Percentiles rank a stretch among this genome's conserved stretches.
Conservation (phyloP, 2,329 filamentous ascomycete species). For the Colletotrichum sp. region DNA sequence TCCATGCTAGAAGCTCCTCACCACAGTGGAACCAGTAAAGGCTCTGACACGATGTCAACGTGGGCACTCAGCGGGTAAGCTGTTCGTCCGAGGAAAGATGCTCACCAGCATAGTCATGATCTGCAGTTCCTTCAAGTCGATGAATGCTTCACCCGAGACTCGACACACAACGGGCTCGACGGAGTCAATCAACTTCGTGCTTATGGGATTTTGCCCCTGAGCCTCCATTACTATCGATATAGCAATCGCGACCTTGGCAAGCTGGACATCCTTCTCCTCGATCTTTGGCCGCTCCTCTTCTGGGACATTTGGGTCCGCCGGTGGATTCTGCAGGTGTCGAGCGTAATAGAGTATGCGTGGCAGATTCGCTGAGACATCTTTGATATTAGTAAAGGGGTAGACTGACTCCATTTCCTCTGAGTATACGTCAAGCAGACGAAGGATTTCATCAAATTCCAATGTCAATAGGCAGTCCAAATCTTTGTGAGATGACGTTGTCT, state of each 20-base stretch:
- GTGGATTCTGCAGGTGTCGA: not conserved
- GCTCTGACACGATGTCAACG: constrained; percentile 28
- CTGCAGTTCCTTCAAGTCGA: constrained; percentile 38
- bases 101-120: constrained; percentile 34
- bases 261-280: constrained; percentile 31
- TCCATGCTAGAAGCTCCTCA: constrained; percentile 54
- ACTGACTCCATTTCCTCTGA: constrained; percentile 44
- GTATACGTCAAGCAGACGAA: constrained; percentile 37
- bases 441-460: constrained; percentile 27
- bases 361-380: constrained; percentile 27
- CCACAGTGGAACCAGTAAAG: constrained; percentile 50
- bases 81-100: not conserved
- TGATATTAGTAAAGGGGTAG: constrained; percentile 37
- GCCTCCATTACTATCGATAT: constrained; percentile 36
- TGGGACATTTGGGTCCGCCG: not conserved
- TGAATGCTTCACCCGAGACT: constrained; percentile 27
- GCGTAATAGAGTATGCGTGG: constrained; percentile 30
- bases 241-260: constrained; percentile 38
- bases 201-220: constrained; percentile 32
- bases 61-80: fast-evolving
- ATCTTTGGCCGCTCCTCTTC: not conserved
- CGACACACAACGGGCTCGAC: constrained; percentile 32
- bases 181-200: constrained; percentile 30
- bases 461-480: not conserved
- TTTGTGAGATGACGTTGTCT: constrained; percentile 12